phyloP scores from a whole-genome alignment of 768 basidiomycete species.

The Aureoboletus auriporus region DNA sequence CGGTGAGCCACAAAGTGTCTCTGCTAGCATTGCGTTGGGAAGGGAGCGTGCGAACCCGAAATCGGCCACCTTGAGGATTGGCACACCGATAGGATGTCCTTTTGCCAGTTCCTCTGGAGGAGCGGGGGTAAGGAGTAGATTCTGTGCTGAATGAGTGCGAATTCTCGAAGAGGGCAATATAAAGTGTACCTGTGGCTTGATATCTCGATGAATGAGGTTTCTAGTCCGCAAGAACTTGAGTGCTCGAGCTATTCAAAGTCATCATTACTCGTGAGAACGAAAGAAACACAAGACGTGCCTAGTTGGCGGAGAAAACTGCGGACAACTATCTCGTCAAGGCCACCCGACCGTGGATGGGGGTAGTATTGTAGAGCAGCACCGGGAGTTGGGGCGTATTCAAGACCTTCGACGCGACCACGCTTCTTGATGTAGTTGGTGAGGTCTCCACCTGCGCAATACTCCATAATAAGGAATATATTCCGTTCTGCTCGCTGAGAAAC shows the following conservation, averaged over 20 bases:
- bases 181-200: constrained; percentile 79
- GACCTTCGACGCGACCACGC: constrained; percentile 85
- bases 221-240: constrained; percentile 87
- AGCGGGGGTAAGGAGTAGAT: constrained; percentile 84
- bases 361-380: constrained; percentile 77
- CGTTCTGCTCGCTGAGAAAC: constrained; percentile 59
- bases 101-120: constrained; percentile 73
- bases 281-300: constrained; percentile 40
- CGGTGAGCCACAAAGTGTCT: constrained; percentile 97
- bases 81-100: constrained; percentile 89
- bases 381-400: constrained; percentile 74
- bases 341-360: constrained; percentile 87
- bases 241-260: constrained; percentile 69
- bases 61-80: constrained; percentile 94
- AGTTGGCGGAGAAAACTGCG: constrained; percentile 91
- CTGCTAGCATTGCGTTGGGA: constrained; percentile 91
- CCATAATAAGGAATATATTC: constrained; percentile 94
- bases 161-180: background rate
- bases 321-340: constrained; percentile 85
- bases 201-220: constrained; percentile 93
- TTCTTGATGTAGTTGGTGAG: constrained; percentile 97
- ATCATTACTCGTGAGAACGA: background rate
- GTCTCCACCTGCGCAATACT: constrained; percentile 94
- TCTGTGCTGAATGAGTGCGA: constrained; percentile 43
- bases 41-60: constrained; percentile 96